Evolutionary conservation across 1,139 yeast species (phyloP).

Genomic region (Magnusiomyces fungicola): DNA sequence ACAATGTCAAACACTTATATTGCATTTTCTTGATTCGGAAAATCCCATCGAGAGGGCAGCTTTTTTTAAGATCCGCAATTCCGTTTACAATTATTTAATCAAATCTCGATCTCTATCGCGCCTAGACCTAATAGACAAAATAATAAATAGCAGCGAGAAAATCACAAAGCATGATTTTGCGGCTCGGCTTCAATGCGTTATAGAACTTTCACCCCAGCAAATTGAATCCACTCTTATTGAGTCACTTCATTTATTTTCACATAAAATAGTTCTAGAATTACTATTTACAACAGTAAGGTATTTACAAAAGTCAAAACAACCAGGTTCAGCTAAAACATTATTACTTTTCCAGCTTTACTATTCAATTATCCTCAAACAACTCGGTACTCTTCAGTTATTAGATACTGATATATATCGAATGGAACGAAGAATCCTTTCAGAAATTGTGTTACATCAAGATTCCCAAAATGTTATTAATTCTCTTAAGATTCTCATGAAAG

Average conservation of each 20-base stretch:
- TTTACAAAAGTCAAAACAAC: slow-evolving; percentile 1
- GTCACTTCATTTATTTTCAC: slow-evolving; percentile 7
- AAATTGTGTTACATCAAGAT: slow-evolving; percentile 8
- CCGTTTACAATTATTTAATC: no score
- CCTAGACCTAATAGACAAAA: slow-evolving; percentile 6
- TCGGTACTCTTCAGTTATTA: slow-evolving; percentile 27
- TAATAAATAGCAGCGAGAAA: no score
- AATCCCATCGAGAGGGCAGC: no score
- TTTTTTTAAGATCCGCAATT: no score
- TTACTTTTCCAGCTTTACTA: slow-evolving; percentile 8
- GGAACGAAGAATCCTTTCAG: slow-evolving; percentile 17
- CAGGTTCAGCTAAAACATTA: slow-evolving; percentile 2
- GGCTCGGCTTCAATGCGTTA: slow-evolving; percentile 3
- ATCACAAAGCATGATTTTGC: slow-evolving; percentile 13
- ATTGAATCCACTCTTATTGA: slow-evolving; percentile 7
- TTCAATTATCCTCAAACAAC: slow-evolving; percentile 11
- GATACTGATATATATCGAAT: slow-evolving; percentile 10
- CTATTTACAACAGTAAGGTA: slow-evolving; percentile 11
- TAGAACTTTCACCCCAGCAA: slow-evolving; percentile 6
- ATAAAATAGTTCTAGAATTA: slow-evolving; percentile 8
- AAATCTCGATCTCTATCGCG: no score
- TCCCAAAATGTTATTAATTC: slow-evolving; percentile 3
- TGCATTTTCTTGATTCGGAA: no score
- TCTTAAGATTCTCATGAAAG: slow-evolving; percentile 9
- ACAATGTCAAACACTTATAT: no score